Base-by-base conservation (phyloP, 441 rosid species). In the Isatis lusitanica region DNA sequence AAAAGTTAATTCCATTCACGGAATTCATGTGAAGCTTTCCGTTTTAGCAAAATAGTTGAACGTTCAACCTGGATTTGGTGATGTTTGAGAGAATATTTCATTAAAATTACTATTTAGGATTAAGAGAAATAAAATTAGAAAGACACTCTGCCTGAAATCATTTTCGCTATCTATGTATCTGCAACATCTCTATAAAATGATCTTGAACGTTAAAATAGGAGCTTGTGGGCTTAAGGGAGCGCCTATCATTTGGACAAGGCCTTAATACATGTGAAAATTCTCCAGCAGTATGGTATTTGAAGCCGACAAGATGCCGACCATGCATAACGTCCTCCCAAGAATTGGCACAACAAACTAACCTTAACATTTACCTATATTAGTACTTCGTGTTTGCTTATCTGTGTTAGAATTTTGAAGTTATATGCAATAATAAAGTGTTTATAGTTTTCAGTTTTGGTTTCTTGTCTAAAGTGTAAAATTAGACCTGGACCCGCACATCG, bases 271-370 rank as follows among this genome's bases (percentile, higher is more conserved):
- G 36, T n/a, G 59, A 36, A 16, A 36, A 36, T 53, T 53, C 59
- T 53, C 38, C 59, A 53, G 59, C 59, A 13, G 17, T 53, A 28
- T 53, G 59, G 59, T 53, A 28, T 53, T 16, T 18, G 10, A 53
- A 28, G n/a, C 59, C 59, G 30, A 53, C 59, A 16, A 53, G 31
- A 1, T 17, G 1, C 17, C 59, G 36, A 53, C 59, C 59, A 53
- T 53, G 59, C 38, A 53, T 36, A 16, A 36, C n/a, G n/a, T 36
- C 7, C 1, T 36, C 28, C 59, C 59, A 53, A 17, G 59, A 53
- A 53, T 53, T 53, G 59, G 59, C 59, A 53, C n/a, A 28, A 17
- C 36, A 53, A 53, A 28, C 36, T 53, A n/a, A n/a, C 59, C 59
- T 28, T 53, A 0, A 35, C 9, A 8, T 10, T 35, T 10, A 35